Evolutionary conservation across 305 asterid species (phyloP).

Genomic region (Ajuga reptans): DNA sequence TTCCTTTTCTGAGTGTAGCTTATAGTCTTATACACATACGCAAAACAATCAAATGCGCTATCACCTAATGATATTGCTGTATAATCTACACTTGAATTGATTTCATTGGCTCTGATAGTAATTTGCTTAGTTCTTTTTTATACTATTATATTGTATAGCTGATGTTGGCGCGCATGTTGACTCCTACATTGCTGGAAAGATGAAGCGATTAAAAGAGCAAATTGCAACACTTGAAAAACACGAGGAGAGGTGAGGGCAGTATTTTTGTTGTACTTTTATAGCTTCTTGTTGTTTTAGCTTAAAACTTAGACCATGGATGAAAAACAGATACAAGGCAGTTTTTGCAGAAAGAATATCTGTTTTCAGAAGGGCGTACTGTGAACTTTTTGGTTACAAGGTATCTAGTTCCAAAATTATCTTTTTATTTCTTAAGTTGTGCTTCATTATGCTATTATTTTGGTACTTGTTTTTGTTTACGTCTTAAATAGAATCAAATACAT

Average conservation of each 20-base stretch:
- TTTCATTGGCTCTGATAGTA: slow-evolving; percentile 4
- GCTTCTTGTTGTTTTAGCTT: slow-evolving; percentile 18
- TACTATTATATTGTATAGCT: slow-evolving; percentile 36
- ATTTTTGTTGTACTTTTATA: slow-evolving; percentile 14
- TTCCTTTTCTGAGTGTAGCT: background rate
- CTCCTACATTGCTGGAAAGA: slow-evolving; percentile 78
- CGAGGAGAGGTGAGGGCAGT: slow-evolving; percentile 67
- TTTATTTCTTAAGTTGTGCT: slow-evolving; percentile 7
- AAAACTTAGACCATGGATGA: slow-evolving; percentile 23
- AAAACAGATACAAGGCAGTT: slow-evolving; percentile 81
- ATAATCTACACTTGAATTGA: slow-evolving; percentile 8
- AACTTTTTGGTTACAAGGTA: slow-evolving; percentile 98
- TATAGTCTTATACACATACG: background rate
- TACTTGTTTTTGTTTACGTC: background rate
- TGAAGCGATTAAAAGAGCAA: slow-evolving; percentile 86
- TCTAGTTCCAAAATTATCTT: slow-evolving; percentile 15
- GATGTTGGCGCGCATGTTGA: slow-evolving; percentile 81
- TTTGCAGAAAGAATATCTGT: slow-evolving; percentile 95
- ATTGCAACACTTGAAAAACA: slow-evolving; percentile 93
- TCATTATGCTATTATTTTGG: slow-evolving; percentile 5
- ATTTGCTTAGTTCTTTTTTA: slow-evolving; percentile 20
- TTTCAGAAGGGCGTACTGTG: slow-evolving; percentile 96
- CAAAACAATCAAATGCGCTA: background rate
- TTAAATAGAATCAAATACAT: background rate
- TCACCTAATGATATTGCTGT: slow-evolving; percentile 6